Evolutionary conservation across 179 eudicot species (phyloP).

Genomic region (Camellia oleifera): DNA sequence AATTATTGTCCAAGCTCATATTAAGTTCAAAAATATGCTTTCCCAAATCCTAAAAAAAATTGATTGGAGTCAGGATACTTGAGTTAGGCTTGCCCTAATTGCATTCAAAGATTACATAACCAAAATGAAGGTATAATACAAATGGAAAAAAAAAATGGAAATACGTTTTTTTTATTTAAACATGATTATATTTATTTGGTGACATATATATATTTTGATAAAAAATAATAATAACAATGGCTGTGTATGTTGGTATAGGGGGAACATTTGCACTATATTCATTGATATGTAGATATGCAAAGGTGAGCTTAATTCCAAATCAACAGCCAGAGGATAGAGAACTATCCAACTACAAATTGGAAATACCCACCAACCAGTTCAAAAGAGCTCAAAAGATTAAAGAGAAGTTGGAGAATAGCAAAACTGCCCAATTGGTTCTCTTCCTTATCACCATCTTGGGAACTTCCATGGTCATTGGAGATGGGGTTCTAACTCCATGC

Average conservation of each 20-base stretch:
- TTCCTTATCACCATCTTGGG: conserved; percentile 46
- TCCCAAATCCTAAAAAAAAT: too few species aligned
- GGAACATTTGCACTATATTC: conserved; percentile 69
- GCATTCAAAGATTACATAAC: too few species aligned
- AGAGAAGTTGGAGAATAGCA: conserved; percentile 34
- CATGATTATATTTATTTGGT: too few species aligned
- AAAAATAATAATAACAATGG: too few species aligned
- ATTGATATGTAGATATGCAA: conserved; percentile 52
- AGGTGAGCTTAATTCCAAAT: conserved; percentile 51
- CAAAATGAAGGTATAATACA: too few species aligned
- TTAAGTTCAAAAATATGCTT: too few species aligned
- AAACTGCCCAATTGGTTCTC: conserved; percentile 31
- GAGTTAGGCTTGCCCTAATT: too few species aligned
- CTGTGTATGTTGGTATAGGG: conserved; percentile 21
- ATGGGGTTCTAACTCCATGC: conserved; percentile 56
- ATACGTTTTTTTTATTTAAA: too few species aligned
- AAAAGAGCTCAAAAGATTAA: conserved; percentile 33
- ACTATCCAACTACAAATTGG: conserved; percentile 35
- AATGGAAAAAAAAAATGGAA: too few species aligned
- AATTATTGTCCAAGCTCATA: too few species aligned
- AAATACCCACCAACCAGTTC: conserved; percentile 31
- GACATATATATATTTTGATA: too few species aligned
- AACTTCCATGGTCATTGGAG: conserved; percentile 66
- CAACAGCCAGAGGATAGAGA: conserved; percentile 47
- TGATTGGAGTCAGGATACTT: too few species aligned